Conservation (phyloP, 1,284 basidiomycete species). For the Ganoderma lucidum region DNA sequence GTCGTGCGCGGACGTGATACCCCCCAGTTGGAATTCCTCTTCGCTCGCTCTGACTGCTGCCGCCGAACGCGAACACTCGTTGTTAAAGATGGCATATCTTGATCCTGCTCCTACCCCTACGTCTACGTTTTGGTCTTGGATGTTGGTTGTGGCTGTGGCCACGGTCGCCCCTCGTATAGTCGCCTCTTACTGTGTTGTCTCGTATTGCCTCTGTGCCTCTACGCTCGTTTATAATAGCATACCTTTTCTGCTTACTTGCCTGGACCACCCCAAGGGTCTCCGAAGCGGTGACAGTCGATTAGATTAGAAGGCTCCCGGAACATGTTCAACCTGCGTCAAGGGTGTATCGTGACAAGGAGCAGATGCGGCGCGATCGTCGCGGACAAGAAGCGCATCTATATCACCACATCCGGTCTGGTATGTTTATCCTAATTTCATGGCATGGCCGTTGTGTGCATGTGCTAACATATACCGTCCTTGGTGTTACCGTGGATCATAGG, state of each 20-base stretch:
- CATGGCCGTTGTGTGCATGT: background rate
- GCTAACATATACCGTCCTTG: background rate
- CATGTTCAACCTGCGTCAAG: background rate
- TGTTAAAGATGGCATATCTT: slow-evolving; percentile 17
- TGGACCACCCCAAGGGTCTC: background rate
- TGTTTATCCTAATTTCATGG: background rate
- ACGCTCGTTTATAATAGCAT: slow-evolving; percentile 39
- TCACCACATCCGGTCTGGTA: background rate
- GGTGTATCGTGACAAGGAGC: background rate
- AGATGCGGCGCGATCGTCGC: background rate
- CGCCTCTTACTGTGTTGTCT: slow-evolving; percentile 31
- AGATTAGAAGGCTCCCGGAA: too few species aligned
- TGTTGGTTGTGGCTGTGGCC: slow-evolving; percentile 25
- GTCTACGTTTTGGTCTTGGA: slow-evolving; percentile 17
- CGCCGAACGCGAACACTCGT: slow-evolving; percentile 33
- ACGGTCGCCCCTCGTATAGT: slow-evolving; percentile 21
- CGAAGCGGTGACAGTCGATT: too few species aligned
- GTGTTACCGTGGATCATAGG: background rate
- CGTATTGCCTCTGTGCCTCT: slow-evolving; percentile 34
- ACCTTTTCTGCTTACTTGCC: slow-evolving; percentile 8
- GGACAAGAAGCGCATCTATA: background rate
- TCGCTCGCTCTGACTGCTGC: slow-evolving; percentile 16
- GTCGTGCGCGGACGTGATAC: slow-evolving; percentile 35
- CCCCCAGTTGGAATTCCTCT: slow-evolving; percentile 29
- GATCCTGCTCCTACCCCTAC: slow-evolving; percentile 12